Evolutionary conservation across 164 flowering plant species (phyloP).

Genomic region (Vitis amurensis): DNA sequence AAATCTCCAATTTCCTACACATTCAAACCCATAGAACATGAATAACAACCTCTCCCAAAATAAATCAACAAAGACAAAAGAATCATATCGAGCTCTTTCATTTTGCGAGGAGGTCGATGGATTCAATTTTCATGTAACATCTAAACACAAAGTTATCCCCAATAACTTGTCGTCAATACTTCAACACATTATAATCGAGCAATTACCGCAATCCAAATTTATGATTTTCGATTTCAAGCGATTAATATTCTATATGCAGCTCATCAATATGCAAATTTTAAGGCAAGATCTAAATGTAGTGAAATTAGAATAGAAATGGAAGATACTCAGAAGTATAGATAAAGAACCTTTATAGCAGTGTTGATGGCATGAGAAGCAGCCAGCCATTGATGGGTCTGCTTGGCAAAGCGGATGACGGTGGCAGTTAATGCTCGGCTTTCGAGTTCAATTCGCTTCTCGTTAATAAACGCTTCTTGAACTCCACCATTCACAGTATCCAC

Average conservation of each 20-base stretch:
- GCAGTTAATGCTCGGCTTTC: slow-evolving; percentile 62
- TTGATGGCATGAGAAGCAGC: slow-evolving; percentile 68
- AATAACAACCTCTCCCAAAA: not conserved
- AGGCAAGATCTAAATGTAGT: no score
- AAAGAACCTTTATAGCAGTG: slow-evolving; percentile 66
- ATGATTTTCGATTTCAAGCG: no score
- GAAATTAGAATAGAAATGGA: not conserved
- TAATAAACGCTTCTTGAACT: slow-evolving; percentile 66
- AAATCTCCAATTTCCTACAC: slow-evolving; percentile 90
- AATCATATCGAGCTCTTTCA: not conserved
- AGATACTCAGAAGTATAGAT: not conserved
- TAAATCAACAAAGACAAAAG: not conserved
- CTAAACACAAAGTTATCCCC: no score
- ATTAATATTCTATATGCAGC: no score
- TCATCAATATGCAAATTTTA: no score
- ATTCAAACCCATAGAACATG: not conserved
- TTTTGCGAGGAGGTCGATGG: no score
- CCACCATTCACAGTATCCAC: slow-evolving; percentile 81
- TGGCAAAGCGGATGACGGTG: slow-evolving; percentile 44
- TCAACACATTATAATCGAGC: no score
- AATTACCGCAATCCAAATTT: no score
- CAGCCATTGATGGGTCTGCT: slow-evolving; percentile 91
- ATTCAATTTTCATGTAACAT: no score
- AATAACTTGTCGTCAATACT: no score
- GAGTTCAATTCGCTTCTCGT: slow-evolving; percentile 74